Evolutionary conservation across 2,329 filamentous ascomycete species (phyloP).

Genomic region (Paramyrothecium sp.): DNA sequence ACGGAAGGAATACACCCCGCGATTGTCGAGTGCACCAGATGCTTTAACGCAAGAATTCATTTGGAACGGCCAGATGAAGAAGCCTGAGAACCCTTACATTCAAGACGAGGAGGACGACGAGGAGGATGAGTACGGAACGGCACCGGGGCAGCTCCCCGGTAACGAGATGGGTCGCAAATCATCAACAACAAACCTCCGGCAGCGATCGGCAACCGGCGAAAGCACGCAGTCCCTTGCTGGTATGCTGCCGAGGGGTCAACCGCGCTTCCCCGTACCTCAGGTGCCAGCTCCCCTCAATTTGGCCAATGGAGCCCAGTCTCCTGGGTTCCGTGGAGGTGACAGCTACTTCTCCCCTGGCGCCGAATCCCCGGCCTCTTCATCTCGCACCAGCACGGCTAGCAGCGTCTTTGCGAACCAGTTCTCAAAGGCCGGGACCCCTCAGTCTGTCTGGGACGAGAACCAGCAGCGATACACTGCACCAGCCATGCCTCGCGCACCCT

Average conservation of each 20-base stretch:
- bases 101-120: slow-evolving; percentile 64
- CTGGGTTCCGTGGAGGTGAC: slow-evolving; percentile 62
- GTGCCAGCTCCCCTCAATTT: slow-evolving; percentile 63
- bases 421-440: slow-evolving; percentile 66
- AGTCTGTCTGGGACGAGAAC: slow-evolving; percentile 69
- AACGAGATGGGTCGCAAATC: slow-evolving; percentile 37
- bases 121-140: slow-evolving; percentile 45
- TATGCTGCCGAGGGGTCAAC: slow-evolving; percentile 54
- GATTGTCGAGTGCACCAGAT: slow-evolving; percentile 46
- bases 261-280: slow-evolving; percentile 68
- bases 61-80: slow-evolving; percentile 69
- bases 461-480: slow-evolving; percentile 87
- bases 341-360: slow-evolving; percentile 91
- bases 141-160: slow-evolving; percentile 24
- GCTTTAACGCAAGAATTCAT: slow-evolving; percentile 69
- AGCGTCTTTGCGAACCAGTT: slow-evolving; percentile 71
- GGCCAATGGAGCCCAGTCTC: slow-evolving; percentile 57
- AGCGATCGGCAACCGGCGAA: slow-evolving; percentile 73
- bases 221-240: slow-evolving; percentile 58
- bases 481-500: slow-evolving; percentile 78
- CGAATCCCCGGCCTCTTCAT: slow-evolving; percentile 71
- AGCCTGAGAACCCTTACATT: slow-evolving; percentile 80
- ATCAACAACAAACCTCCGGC: slow-evolving; percentile 72
- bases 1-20: slow-evolving; percentile 58
- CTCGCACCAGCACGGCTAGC: slow-evolving; percentile 72